Evolutionary conservation across 208 protist species (phyloP), one percentile per base, ranked within the genome.

Genomic region (Trypanosoma conorhini): DNA sequence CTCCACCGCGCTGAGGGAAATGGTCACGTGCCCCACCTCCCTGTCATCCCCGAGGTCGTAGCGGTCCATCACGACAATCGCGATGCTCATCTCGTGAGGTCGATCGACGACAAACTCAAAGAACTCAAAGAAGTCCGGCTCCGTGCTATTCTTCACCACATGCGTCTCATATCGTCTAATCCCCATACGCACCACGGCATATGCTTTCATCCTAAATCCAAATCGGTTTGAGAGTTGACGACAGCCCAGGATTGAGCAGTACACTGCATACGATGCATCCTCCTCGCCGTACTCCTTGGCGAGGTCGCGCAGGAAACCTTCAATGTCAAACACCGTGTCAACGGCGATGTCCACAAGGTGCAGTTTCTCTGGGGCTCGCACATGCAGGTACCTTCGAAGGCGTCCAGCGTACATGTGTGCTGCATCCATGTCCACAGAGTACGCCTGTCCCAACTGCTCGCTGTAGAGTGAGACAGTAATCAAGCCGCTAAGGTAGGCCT

Each of bases 41-140:
- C 79, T 69, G 55, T 92, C 86, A 31, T 56, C 68, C 62, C 82
- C 78, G 10, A 89, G 67, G 38, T 85, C 87, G 15, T 73, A 85
- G 50, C 81, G 77, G 57, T 96, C 87, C 87, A 96, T 93, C n/a
- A 96, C 87, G 51, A 93, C 65, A 21, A 96, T 55, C 4, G 73
- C 79, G 26, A 96, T 79, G 2, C 59, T 42, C 63, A 75, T 72
- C 57, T 91, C 83, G 5, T 61, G 58, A 0, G 75, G 70, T 21
- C 72, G 74, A 72, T 92, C 87, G 38, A 85, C 79, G 70, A 73
- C 78, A 67, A 96, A 96, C 72, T 93, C 83, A 71, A 82, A 89
- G 59, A 82, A 92, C 64, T 96, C 85, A 69, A 92, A 94, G 68
- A 85, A 96, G 68, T 96, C 88, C 1, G 88, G 85, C 77, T 93